These are phyloP conservation scores for Boletus albobrunnescens DNA, from an alignment of 1,284 basidiomycete species.

Conservation along the genomic window DNA sequence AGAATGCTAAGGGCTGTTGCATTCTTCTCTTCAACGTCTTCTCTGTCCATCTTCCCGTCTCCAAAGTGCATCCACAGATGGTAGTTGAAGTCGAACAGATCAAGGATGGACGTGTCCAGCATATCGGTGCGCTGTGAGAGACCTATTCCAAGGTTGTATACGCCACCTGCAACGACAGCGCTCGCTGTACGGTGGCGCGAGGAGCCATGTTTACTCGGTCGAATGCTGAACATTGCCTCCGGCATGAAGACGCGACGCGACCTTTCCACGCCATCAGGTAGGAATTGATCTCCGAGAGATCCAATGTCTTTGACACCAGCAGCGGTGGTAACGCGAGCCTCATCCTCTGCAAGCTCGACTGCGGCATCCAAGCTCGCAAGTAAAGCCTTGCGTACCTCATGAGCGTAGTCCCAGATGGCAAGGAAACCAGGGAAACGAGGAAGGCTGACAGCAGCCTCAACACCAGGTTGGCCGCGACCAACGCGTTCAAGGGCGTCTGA, in stretches of 20 bases:
- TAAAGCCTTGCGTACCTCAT: constrained; percentile 78
- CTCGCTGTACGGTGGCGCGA: constrained; percentile 44
- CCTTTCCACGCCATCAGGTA: constrained; percentile 80
- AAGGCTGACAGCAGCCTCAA: constrained; percentile 51
- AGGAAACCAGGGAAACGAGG: constrained; percentile 88
- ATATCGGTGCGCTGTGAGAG: constrained; percentile 67
- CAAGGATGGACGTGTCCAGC: constrained; percentile 71
- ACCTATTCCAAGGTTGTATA: constrained; percentile 72
- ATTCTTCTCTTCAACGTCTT: constrained; percentile 48
- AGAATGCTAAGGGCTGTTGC: constrained; percentile 69
- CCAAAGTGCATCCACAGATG: constrained; percentile 68
- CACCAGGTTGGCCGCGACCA: constrained; percentile 68
- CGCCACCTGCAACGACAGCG: constrained; percentile 66
- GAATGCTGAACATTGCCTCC: constrained; percentile 88
- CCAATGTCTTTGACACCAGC: constrained; percentile 69
- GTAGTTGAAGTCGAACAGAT: constrained; percentile 87
- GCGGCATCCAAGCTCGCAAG: constrained; percentile 80
- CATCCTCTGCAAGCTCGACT: constrained; percentile 79
- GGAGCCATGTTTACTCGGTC: constrained; percentile 45
- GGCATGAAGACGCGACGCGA: constrained; percentile 87
- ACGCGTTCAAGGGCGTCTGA: constrained; percentile 75
- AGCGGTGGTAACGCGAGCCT: constrained; percentile 71
- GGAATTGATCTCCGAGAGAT: constrained; percentile 71
- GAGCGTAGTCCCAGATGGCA: constrained; percentile 85
- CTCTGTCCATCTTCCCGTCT: constrained; percentile 39